Evolutionary conservation across 225 moss, liverwort and hornwort genomes (phyloP).

Genomic region (Rhytidiadelphus loreus): DNA sequence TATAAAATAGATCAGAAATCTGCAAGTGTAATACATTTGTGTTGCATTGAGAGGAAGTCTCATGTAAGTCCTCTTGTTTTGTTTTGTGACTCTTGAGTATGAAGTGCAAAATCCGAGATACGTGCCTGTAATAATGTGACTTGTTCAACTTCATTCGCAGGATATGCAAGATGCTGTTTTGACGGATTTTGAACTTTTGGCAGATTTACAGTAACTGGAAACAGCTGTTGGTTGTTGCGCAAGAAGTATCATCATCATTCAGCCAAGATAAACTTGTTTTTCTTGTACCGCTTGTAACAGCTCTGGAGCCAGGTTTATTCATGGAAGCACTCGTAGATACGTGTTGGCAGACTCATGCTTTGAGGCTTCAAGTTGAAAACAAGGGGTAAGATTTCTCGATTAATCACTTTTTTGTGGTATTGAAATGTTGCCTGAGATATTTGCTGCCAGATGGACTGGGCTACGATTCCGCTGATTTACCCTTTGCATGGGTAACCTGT

Average conservation of each 20-base stretch:
- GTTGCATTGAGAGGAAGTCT: background rate
- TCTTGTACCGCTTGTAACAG: conserved; percentile 65
- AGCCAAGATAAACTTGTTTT: conserved; percentile 44
- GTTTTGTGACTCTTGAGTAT: background rate
- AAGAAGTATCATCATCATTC: conserved; percentile 20
- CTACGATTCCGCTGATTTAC: background rate
- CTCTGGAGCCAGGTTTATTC: conserved; percentile 61
- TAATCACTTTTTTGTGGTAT: background rate
- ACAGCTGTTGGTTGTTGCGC: conserved; percentile 45
- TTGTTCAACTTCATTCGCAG: background rate
- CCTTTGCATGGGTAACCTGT: background rate
- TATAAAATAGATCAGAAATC: background rate
- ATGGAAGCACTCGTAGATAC: conserved; percentile 37
- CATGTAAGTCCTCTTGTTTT: background rate
- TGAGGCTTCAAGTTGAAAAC: conserved; percentile 16
- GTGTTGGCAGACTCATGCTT: conserved; percentile 49
- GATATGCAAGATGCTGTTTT: background rate
- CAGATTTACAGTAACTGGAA: conserved; percentile 68
- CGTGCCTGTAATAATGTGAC: background rate
- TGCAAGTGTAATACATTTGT: background rate
- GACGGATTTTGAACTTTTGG: background rate
- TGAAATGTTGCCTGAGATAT: background rate
- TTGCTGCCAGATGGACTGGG: background rate
- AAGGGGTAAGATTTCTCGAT: conserved; percentile 7
- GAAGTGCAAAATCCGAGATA: background rate